Evolutionary conservation across 2,329 filamentous ascomycete species (phyloP).

Genomic region (Fusarium secorum): DNA sequence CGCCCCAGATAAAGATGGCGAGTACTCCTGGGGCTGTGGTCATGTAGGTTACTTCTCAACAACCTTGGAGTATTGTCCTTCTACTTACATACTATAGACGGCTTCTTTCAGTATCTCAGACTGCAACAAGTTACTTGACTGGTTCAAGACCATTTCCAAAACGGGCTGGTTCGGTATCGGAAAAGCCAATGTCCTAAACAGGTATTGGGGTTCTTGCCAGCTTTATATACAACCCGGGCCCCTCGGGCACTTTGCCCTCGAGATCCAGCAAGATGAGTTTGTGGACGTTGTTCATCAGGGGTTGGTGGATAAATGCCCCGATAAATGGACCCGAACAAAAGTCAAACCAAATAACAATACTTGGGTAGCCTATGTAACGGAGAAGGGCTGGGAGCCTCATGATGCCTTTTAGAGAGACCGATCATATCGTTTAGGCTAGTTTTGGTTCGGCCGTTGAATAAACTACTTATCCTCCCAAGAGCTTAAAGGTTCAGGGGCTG

Average conservation of each 20-base stretch:
- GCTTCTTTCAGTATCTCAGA: background rate
- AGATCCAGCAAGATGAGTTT: background rate
- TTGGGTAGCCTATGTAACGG: too few relatives aligned
- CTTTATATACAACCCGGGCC: background rate
- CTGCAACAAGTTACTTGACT: background rate
- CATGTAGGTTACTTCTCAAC: background rate
- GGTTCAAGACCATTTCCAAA: background rate
- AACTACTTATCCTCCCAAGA: too few relatives aligned
- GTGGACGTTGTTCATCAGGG: background rate
- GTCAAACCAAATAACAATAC: background rate
- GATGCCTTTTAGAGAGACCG: too few relatives aligned
- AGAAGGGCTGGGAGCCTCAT: too few relatives aligned
- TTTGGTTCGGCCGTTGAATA: too few relatives aligned
- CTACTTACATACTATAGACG: background rate
- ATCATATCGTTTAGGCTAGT: too few relatives aligned
- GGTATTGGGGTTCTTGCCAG: background rate
- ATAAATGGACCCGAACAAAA: background rate
- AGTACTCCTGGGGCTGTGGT: constrained; percentile 11
- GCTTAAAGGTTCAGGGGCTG: too few relatives aligned
- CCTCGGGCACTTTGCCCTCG: background rate
- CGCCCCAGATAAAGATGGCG: background rate
- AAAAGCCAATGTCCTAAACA: background rate
- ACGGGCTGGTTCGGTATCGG: background rate
- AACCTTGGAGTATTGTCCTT: background rate
- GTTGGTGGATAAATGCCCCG: background rate